Base-by-base conservation (phyloP, 1,284 basidiomycete species). In the Meira miltonrushii region DNA sequence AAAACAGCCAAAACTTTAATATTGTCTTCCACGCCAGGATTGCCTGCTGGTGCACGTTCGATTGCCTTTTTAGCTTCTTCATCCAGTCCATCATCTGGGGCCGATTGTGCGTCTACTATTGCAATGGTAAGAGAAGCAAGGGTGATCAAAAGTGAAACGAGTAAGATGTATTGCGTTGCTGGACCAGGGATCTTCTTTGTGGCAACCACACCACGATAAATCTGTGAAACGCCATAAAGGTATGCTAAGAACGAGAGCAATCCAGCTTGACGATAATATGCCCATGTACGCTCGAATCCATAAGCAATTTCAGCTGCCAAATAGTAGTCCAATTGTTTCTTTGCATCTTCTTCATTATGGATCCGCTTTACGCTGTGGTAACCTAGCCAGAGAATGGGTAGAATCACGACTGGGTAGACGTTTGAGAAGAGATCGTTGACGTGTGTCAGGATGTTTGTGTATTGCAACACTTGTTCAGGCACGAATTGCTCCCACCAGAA, bases 11-110 rank as follows among this genome's bases (percentile, higher is more conserved):
- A 23, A 15, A 38, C 50, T 41, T 33, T 39, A 4, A 28, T 8
- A 15, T 53, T 53, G 37, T 53, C 50, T 19, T 53, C 50, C 11
- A 53, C 50, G 28, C 50, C 50, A n/a, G 50, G 50, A 41, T 53
- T 53, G 28, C 50, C 50, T 19, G 50, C 50, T 3, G 50, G 50
- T 12, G 50, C 50, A 13, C 50, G 17, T 53, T 17, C 25, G 28
- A 53, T 53, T 12, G 50, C 50, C 13, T 6, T 38, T 17, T n/a
- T 21, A 19, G 38, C 37, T 41, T 53, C 50, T 41, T 53, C 50
- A 41, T 53, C 50, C 8, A 53, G 13, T 19, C 21, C 50, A 39
- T 53, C 50, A 13, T 13, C 11, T 38, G 12, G 13, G 17, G 50
- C 13, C 13, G 28, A n/a, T 41, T 39, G 50, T 12, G 37, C 12